Base-by-base conservation (phyloP, 164 flowering plant species). In the Annona cherimola region DNA sequence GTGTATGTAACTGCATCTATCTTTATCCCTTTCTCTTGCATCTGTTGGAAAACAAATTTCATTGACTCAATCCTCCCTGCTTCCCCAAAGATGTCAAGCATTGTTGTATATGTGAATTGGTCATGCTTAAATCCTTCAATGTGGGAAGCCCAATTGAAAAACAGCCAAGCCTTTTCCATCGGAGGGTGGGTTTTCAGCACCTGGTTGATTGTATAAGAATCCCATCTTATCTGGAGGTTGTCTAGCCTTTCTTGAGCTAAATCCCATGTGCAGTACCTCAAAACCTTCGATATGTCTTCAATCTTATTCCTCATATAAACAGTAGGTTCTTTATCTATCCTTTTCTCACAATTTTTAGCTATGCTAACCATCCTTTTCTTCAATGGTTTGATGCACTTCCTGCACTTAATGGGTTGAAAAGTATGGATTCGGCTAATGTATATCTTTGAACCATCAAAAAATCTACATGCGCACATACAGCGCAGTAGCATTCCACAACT, bases 61-160 rank as follows among this genome's bases (percentile, higher is more conserved):
- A 94, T 92, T 0, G 97, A 92, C 1, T 83, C 67, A 71, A 94
- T 85, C 84, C 95, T 84, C 82, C 90, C 84, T 8, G 98, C 98
- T 78, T 94, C 97, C 20, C 97, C 98, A 79, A 94, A 94, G 14
- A 94, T 94, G 77, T 92, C 96, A 77, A 94, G 63, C 98, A 94
- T 92, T 0, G 98, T 94, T 0, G 98, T 94, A 79, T 86, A 92
- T 4, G 98, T 94, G 78, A 80, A 94, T 60, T 88, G 98, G 74
- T 94, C 98, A 62, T 92, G 97, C 83, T 89, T 89, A 76, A 94
- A 92, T 20, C 90, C 84, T 75, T 73, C 84, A 9, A 83, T 14
- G 63, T 57, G 63, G 0, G 86, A 79, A 61, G 82, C 88, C 98
- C 98, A 91, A 75, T 84, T 85, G 84, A 92, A 94, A 74, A 92